Base-by-base conservation (phyloP, 495 filamentous ascomycete species). In the Talaromyces proteolyticus region DNA sequence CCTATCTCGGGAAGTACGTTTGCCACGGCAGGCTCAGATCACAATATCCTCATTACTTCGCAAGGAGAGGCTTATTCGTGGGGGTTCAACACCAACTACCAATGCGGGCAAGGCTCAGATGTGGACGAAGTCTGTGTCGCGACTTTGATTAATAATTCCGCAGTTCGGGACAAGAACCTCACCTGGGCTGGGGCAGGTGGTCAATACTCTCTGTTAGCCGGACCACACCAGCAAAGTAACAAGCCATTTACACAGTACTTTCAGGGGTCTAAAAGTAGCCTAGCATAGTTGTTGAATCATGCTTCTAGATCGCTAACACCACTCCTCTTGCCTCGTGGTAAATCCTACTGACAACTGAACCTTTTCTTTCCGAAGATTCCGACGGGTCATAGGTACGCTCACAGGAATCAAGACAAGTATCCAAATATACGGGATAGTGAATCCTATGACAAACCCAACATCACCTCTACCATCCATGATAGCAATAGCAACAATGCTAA, bases 61-160 rank as follows among this genome's bases (percentile, higher is more conserved):
- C 64, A 73, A 47, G 82, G 82, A 25, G 70, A 70, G 43, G 79
- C 79, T 6, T 85, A 74, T 60, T 71, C 71, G 4, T 82, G 80
- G 78, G 82, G 82, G 2, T 85, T 85, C 64, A 77, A 68, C 38
- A 73, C 74, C 19, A 81, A 75, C 16, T 84, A 82, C 54, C 82
- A 85, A 63, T 80, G 76, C 14, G 82, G 82, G 4, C 75, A 75
- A 51, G 81, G 77, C 14, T 74, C 67, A 8, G 64, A 70, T 41
- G 53, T 51, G 8, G 78, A 81, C 49, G 81, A 84, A 49, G 70
- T 84, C n/a, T 66, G 75, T 44, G 63, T 76, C 19, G 76, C 81
- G 14, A 81, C 78, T 3, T 49, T 73, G 34, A 75, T 85, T 51
- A 72, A 80, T 42, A 83, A 81, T 59, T 80, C 74, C 18, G 79